Conservation (phyloP, 2,329 filamentous ascomycete genomes). For the Aspergillus bombycis region DNA sequence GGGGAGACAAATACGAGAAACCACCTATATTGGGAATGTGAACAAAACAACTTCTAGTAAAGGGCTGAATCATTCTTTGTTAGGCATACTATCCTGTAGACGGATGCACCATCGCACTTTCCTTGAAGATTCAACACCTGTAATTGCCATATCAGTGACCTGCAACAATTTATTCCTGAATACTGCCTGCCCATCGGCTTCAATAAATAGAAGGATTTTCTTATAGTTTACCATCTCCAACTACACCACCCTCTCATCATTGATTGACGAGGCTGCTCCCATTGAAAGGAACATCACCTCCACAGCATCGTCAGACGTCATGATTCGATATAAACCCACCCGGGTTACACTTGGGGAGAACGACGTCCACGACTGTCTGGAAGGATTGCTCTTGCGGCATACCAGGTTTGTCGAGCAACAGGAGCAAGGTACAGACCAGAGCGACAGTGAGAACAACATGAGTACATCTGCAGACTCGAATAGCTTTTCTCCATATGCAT, state of each 20-base stretch:
- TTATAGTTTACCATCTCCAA: neutral
- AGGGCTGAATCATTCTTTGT: neutral
- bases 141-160: neutral
- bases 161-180: neutral
- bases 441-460: neutral
- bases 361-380: neutral
- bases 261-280: neutral
- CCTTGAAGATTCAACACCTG: neutral
- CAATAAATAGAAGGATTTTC: neutral
- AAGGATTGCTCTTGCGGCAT: neutral
- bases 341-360: neutral
- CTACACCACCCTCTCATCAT: neutral
- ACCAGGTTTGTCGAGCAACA: neutral
- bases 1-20: neutral
- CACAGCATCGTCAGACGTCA: neutral
- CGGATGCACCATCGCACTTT: neutral
- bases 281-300: neutral
- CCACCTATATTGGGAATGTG: neutral
- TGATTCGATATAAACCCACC: conserved; percentile 1
- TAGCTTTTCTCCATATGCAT: neutral
- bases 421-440: neutral
- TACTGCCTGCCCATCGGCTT: neutral
- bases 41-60: neutral
- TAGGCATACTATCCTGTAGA: neutral
- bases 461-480: neutral